These are phyloP conservation scores for Podospora anserina DNA, from an alignment of 495 filamentous ascomycete species.

Conservation along the genomic window DNA sequence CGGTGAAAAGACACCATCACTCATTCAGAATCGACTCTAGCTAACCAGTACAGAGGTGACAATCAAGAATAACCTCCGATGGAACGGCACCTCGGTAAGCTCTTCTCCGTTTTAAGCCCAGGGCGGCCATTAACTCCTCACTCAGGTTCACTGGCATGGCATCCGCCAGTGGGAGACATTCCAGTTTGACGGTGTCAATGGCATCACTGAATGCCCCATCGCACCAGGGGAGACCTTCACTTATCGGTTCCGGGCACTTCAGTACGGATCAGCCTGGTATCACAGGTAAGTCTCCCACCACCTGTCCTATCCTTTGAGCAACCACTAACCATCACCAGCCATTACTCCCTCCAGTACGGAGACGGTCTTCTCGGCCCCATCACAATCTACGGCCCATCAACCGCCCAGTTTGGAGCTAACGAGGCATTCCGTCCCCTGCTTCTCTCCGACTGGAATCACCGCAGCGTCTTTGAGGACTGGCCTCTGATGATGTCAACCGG, in stretches of 20 bases:
- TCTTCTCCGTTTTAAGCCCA: not conserved
- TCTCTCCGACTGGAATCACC: constrained; percentile 35
- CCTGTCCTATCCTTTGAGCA: no score
- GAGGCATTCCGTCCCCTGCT: constrained; percentile 15
- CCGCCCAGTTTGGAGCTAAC: not conserved
- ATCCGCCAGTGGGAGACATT: constrained; percentile 35
- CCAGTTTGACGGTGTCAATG: constrained; percentile 45
- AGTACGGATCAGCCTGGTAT: constrained; percentile 58
- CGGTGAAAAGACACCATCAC: not conserved
- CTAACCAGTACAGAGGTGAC: constrained; percentile 45
- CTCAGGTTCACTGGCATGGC: constrained; percentile 37
- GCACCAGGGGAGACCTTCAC: constrained; percentile 45
- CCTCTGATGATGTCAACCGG: constrained; percentile 16
- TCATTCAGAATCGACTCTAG: not conserved
- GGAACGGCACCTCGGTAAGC: constrained; percentile 32
- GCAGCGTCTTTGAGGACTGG: constrained; percentile 26
- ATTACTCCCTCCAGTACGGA: constrained; percentile 53
- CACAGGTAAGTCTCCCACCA: constrained; percentile 28
- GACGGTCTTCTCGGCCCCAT: constrained; percentile 50
- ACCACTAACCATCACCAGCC: constrained; percentile 23
- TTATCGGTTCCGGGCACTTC: constrained; percentile 50
- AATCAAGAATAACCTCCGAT: constrained; percentile 32
- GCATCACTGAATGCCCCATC: constrained; percentile 50
- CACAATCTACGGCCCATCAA: constrained; percentile 25
- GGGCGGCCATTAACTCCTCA: not conserved